Percentiles rank a stretch among this genome's conserved stretches.
These are phyloP conservation scores for Blastocystis sp. DNA, from an alignment of 352 stramenopile genomes.

Conservation along the genomic window DNA sequence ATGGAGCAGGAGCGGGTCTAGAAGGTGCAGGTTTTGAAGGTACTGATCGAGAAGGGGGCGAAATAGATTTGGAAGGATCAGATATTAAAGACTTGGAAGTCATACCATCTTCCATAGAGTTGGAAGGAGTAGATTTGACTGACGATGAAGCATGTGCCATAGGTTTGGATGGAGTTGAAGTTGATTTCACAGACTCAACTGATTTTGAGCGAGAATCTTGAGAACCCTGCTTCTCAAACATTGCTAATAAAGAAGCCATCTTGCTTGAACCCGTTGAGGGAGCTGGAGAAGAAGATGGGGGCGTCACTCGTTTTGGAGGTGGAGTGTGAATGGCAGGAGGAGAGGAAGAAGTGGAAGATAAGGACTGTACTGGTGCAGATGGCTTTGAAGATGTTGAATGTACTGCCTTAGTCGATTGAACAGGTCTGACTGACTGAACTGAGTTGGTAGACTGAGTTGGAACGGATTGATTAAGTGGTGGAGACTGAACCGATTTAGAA, in stretches of 20 bases:
- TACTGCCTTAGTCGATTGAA: no score
- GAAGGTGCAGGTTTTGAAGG: no score
- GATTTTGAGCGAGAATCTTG: not conserved
- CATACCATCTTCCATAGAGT: no score
- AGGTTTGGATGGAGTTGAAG: not conserved
- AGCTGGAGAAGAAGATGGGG: not conserved
- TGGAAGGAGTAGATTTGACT: no score
- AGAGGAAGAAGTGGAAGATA: not conserved
- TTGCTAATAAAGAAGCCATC: conserved; percentile 17
- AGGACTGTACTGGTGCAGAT: not conserved
- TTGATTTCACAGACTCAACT: not conserved
- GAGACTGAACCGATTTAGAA: not conserved
- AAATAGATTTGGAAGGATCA: not conserved
- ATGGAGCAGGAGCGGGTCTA: not conserved
- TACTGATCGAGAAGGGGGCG: no score
- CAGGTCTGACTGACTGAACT: no score
- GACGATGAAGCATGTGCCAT: no score
- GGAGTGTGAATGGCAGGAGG: conserved; percentile 14
- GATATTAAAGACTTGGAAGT: no score
- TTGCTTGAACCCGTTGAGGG: not conserved
- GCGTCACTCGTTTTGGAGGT: conserved; percentile 7
- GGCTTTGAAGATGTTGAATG: not conserved
- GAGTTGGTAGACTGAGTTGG: not conserved
- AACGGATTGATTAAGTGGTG: not conserved
- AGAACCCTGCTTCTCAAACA: conserved; percentile 14